Evolutionary conservation across 805 yeast species (phyloP), one percentile per base, ranked within the genome.

Genomic region (Metschnikowia koreensis): DNA sequence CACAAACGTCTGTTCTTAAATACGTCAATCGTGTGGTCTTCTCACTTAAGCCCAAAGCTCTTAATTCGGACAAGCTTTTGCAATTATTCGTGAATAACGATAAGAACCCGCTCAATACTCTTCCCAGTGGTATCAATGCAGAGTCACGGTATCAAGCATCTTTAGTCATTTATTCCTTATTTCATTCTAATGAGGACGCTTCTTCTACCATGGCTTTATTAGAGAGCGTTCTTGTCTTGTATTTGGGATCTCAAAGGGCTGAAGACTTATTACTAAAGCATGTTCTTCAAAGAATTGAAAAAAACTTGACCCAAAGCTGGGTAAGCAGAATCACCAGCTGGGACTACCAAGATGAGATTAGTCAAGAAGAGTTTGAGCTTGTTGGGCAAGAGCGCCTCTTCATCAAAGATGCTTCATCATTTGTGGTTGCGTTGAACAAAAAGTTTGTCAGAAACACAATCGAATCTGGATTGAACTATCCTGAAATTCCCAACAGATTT

Each of bases 21-120:
- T 80, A 84, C 60, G 69, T 73, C 3, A 66, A 66, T 51, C 57
- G 69, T 38, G 53, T 81, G 1, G 60, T 82, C 13, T 51, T 75
- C 38, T 58, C 73, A 1, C 76, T 76, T 1, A 51, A 56, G 13
- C 59, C 67, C 1, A 66, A 64, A 28, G 60, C 59, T 16, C 67
- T 78, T 44, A 77, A 81, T 28, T 73, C 66, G 57, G 75, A 73
- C 16, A 85, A 78, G 58, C 71, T 83, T 43, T 66, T 90, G 10
- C 96, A 89, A 60, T 75, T 87, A 9, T 71, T 86, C 37, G 57
- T 87, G 17, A 83, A 81, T 62, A 84, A 82, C 60, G 79, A 75
- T 1, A 52, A 61, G 1, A 78, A 71, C 46, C 57, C 62, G 0
- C 68, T 82, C 40, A 55, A 52, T 13, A 65, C 56, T 34, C 52